phyloP scores from a whole-genome alignment of 805 yeast genomes.

The Grigorovia humatica region DNA sequence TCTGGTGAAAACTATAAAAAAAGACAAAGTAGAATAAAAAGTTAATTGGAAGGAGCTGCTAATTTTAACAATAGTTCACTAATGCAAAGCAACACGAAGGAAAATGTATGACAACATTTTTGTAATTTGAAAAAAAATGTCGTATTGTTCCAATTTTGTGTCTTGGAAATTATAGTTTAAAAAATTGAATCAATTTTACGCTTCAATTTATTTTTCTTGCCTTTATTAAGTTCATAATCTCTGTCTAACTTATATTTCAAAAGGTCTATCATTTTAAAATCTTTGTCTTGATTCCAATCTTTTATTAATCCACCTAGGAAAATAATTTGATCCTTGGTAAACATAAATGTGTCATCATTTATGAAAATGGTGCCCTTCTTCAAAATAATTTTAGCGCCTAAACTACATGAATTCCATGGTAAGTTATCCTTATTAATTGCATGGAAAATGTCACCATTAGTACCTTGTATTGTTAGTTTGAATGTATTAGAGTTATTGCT shows the following conservation, averaged over 20 bases:
- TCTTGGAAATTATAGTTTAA: background rate
- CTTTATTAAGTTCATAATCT: slow-evolving; percentile 1
- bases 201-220: slow-evolving; percentile 12
- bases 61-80: too few species aligned
- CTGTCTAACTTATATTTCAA: slow-evolving; percentile 22
- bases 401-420: slow-evolving; percentile 37
- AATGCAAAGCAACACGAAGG: too few species aligned
- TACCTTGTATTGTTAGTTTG: slow-evolving; percentile 51
- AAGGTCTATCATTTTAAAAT: slow-evolving; percentile 23
- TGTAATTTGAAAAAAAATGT: too few species aligned
- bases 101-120: too few species aligned
- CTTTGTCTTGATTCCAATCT: slow-evolving; percentile 31
- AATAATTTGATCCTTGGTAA: slow-evolving; percentile 24
- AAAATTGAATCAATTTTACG: background rate
- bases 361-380: slow-evolving; percentile 35
- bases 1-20: too few species aligned
- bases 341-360: slow-evolving; percentile 34
- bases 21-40: too few species aligned
- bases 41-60: too few species aligned
- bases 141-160: too few species aligned
- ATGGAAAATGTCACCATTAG: slow-evolving; percentile 38
- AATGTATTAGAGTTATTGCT: slow-evolving; percentile 22
- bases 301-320: slow-evolving; percentile 33
- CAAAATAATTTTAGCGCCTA: slow-evolving; percentile 52
- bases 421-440: slow-evolving; percentile 50